Evolutionary conservation across 1,284 basidiomycete genomes (phyloP), one percentile per base, ranked within the genome.

Genomic region (Cutaneotrichosporon mucoides): DNA sequence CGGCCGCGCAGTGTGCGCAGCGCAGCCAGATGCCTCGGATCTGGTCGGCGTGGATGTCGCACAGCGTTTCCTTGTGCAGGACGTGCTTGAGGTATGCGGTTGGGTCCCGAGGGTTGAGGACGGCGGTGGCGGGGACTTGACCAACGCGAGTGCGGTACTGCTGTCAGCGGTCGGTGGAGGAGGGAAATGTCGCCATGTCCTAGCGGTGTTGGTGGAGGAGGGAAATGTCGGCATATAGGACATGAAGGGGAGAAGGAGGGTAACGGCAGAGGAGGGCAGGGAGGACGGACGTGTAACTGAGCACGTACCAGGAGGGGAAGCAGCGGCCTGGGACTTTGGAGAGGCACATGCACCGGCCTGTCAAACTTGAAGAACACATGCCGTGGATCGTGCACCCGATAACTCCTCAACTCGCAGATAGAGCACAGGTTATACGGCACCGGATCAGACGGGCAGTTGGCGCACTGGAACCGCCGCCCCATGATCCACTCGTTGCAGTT

Each of bases 331-430:
- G 79, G 69, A 0, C 84, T 85, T 64, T 86, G 82, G n/a, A 94
- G 80, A 1, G 84, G 82, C 16, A 82, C 80, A 55, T 89, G 82
- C 12, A 92, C 85, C 1, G 87, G 89, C 8, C 89, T 83, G 46
- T 86, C 85, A 41, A 94, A 81, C 71, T 90, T 92, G 82, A 93
- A 85, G 79, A 94, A 95, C 36, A 89, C 81, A 67, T 95, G 91
- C 75, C 83, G 83, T 0, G 90, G 84, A 71, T 93, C 86, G 70
- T 95, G 91, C 24, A 90, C 68, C 8, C 82, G 77, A 69, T 92
- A 90, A 0, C 90, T 92, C 42, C 82, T 81, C 45, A 80, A 75
- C 76, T 95, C 92, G 72, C 92, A 95, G 33, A 81, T 81, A 16
- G 83, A 80, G 72, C 92, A 94, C 89, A 79, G 68, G 61, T 75